Conservation (phyloP, 352 stramenopile genomes). For the Phytophthora litchii region DNA sequence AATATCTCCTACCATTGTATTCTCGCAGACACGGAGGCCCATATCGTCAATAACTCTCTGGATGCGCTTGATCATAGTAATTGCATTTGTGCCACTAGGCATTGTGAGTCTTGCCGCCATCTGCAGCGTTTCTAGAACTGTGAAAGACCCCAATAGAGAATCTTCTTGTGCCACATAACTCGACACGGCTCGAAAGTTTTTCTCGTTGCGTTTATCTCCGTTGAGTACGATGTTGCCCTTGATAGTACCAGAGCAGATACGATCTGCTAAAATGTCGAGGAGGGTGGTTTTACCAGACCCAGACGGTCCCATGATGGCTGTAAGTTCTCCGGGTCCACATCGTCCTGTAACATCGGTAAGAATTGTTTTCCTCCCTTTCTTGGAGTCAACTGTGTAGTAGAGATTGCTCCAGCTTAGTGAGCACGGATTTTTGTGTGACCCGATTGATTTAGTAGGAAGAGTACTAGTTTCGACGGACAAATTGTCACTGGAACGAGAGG, state of each 20-base stretch:
- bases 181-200: slow-evolving; percentile 44
- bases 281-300: slow-evolving; percentile 71
- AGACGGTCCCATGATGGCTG: slow-evolving; percentile 66
- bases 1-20: slow-evolving; percentile 77
- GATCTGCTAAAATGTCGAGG: slow-evolving; percentile 67
- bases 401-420: slow-evolving; percentile 27
- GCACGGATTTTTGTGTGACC: slow-evolving; percentile 15
- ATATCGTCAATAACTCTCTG: slow-evolving; percentile 68
- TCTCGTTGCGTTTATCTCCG: slow-evolving; percentile 33
- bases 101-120: slow-evolving; percentile 56
- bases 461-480: slow-evolving; percentile 9
- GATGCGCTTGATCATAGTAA: slow-evolving; percentile 44
- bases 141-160: slow-evolving; percentile 65
- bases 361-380: slow-evolving; percentile 51
- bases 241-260: slow-evolving; percentile 36
- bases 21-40: slow-evolving; percentile 55
- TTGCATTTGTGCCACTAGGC: slow-evolving; percentile 9
- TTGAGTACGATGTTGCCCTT: slow-evolving; percentile 57
- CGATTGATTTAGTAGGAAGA: not conserved
- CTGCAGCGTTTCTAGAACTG: slow-evolving; percentile 62
- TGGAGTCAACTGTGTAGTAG: slow-evolving; percentile 23
- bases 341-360: slow-evolving; percentile 59
- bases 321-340: slow-evolving; percentile 60
- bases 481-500: slow-evolving; percentile 11
- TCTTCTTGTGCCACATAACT: slow-evolving; percentile 69